Base-by-base conservation (phyloP, 768 basidiomycete genomes). In the Porpolomopsis calyptriformis region DNA sequence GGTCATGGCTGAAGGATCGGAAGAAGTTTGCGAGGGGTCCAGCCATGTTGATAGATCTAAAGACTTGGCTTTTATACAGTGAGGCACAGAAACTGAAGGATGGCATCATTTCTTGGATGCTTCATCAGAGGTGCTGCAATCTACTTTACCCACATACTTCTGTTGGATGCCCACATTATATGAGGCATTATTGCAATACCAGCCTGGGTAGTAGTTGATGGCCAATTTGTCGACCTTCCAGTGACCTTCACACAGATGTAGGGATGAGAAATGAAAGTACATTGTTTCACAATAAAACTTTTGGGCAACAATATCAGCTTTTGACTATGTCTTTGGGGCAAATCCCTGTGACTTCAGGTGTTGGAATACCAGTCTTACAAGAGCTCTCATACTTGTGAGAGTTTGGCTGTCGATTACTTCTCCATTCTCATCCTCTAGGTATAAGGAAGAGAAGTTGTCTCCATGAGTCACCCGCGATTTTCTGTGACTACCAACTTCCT, bases 201-300 rank as follows among this genome's bases (percentile, higher is more conserved):
- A 48, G n/a, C 38, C 26, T 16, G 47, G 31, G 43, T 48, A 52
- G 14, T 16, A 41, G 7, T 37, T 23, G 11, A 29, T 45, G 11
- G 43, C 44, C 1, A 52, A 11, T 20, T 37, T 36, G 31, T 33
- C n/a, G n/a, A 33, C 51, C 41, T 52, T 52, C 51, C 51, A 52
- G 23, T 48, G 36, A 10, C 44, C 40, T 12, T 52, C 44, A 19
- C 51, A 49, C 24, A 49, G 45, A 26, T 40, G 48, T 19, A 52
- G 37, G 36, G 49, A 37, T 26, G 36, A 27, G 39, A 39, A 45
- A 14, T 49, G 23, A 6, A 6, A 19, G 40, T 45, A 42, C 41
- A 52, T 52, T 24, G 23, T 25, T 9, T 42, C 12, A 16, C 14
- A 25, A 22, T 42, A 42, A 20, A 42, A 42, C n/a, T 12, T 12